phyloP scores from a whole-genome alignment of 2,329 filamentous ascomycete genomes.

The Neonectria punicea region DNA sequence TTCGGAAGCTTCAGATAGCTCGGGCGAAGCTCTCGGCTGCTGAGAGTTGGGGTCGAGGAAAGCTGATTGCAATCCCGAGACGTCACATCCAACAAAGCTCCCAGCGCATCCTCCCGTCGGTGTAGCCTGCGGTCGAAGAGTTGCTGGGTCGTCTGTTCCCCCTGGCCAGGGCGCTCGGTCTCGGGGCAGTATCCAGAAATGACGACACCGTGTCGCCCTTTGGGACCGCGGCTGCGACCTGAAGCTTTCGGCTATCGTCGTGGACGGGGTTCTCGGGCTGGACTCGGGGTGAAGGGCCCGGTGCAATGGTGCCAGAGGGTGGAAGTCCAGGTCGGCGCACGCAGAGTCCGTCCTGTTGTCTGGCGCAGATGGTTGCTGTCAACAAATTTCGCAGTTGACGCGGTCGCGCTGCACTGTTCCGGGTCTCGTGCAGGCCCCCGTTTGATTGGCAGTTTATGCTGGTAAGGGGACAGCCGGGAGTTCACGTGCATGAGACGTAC shows the following conservation, averaged over 20 bases:
- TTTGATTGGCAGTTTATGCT: slow-evolving; percentile 45
- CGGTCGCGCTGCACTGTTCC: slow-evolving; percentile 37
- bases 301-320: slow-evolving; percentile 21
- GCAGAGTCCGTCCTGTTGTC: slow-evolving; percentile 27
- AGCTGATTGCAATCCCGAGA: slow-evolving; percentile 30
- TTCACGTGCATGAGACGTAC: slow-evolving; percentile 40
- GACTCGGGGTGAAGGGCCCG: slow-evolving; percentile 11
- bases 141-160: slow-evolving; percentile 27
- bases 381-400: slow-evolving; percentile 44
- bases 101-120: slow-evolving; percentile 40
- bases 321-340: slow-evolving; percentile 25
- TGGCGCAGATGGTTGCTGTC: slow-evolving; percentile 42
- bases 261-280: slow-evolving; percentile 14
- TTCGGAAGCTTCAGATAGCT: slow-evolving; percentile 28
- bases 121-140: slow-evolving; percentile 25
- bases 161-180: slow-evolving; percentile 29
- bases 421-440: slow-evolving; percentile 32
- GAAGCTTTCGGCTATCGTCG: slow-evolving; percentile 11
- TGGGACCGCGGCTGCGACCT: slow-evolving; percentile 22
- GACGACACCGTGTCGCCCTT: slow-evolving; percentile 38
- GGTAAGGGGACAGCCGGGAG: slow-evolving; percentile 38
- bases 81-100: slow-evolving; percentile 33
- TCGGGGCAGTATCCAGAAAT: slow-evolving; percentile 38
- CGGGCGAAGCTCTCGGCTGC: slow-evolving; percentile 12
- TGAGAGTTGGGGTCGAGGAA: slow-evolving; percentile 13